Evolutionary conservation across 2,329 filamentous ascomycete species (phyloP), one percentile per base, ranked within the genome.

Genomic region (Teratosphaeria viscida): DNA sequence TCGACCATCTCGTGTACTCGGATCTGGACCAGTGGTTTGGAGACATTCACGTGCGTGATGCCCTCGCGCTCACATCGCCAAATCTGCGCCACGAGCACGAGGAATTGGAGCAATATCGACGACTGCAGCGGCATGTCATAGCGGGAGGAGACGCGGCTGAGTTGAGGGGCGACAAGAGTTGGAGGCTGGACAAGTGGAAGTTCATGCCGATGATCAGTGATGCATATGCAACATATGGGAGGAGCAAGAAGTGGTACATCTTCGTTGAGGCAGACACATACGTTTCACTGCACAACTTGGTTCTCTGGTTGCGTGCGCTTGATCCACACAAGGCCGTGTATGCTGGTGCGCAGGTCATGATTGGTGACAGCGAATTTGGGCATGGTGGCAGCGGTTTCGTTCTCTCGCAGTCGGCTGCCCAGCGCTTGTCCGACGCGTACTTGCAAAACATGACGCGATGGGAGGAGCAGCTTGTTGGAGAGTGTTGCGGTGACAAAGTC

Each of bases 241-340:
- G 70, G 14, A 66, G 72, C 57, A 78, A 79, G 54, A 80, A 79
- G 59, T 85, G 82, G 82, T 85, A 78, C 61, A 72, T 82, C 59
- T 85, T 85, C 67, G 77, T 83, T 54, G 82, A 84, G 64, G 78
- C 80, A 0, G 82, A 85, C 65, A 84, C 81, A 0, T 84, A 82
- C 63, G 68, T 84, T 49, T 72, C 81, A 7, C 80, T 81, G 74
- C 71, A 76, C 34, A 81, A 80, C 37, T 63, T 84, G 52, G 66
- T 82, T 16, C 71, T 75, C 27, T 85, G 80, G 79, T 74, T 85
- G 19, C 71, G 72, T n/a, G 71, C 75, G n/a, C 77, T 80, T 63
- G 77, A 84, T 65, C 63, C 77, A 2, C 69, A 67, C 2, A 68
- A 79, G 61, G 77, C 79, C 3, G 71, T 74, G 55, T 85, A 84